Evolutionary conservation across 331 rosid genomes (phyloP).

Genomic region (Spiraea crenata): DNA sequence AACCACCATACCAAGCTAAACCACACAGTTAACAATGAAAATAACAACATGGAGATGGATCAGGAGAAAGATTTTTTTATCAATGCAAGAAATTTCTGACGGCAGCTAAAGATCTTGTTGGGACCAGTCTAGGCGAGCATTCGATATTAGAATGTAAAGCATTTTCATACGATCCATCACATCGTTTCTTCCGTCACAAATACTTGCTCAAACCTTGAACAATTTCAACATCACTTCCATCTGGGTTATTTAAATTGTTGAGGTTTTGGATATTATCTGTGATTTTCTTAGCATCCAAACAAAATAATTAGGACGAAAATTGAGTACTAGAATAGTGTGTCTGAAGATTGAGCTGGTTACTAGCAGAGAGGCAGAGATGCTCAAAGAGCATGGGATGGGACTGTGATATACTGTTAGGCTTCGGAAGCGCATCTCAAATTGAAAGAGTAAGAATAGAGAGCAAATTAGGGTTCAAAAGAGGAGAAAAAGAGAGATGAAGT

Average conservation of each 20-base stretch:
- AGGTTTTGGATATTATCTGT: not conserved
- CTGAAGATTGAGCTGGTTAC: too few species aligned
- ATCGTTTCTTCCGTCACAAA: conserved; percentile 19
- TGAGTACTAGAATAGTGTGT: not conserved
- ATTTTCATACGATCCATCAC: conserved; percentile 68
- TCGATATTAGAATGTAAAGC: conserved; percentile 80
- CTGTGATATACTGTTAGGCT: too few species aligned
- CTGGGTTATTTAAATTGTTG: not conserved
- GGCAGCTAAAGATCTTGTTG: conserved; percentile 39
- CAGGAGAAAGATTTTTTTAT: conserved; percentile 57
- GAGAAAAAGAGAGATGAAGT: too few species aligned
- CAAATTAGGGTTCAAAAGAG: too few species aligned
- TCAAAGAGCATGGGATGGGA: not conserved
- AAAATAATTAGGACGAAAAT: not conserved
- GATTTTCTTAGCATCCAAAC: conserved; percentile 3
- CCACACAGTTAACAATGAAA: not conserved
- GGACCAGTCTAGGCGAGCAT: conserved; percentile 75
- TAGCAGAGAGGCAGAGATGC: not conserved
- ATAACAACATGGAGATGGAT: conserved; percentile 38
- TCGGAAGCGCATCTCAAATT: too few species aligned
- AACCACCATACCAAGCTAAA: not conserved
- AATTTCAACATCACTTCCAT: conserved; percentile 63
- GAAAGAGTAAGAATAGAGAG: too few species aligned
- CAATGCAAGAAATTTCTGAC: conserved; percentile 52
- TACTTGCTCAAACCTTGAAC: conserved; percentile 90